A percentile compares a stretch with the other conserved stretches of the same genome.
Evolutionary conservation across 2,329 filamentous ascomycete species (phyloP).

Genomic region (Madurella fahalii): DNA sequence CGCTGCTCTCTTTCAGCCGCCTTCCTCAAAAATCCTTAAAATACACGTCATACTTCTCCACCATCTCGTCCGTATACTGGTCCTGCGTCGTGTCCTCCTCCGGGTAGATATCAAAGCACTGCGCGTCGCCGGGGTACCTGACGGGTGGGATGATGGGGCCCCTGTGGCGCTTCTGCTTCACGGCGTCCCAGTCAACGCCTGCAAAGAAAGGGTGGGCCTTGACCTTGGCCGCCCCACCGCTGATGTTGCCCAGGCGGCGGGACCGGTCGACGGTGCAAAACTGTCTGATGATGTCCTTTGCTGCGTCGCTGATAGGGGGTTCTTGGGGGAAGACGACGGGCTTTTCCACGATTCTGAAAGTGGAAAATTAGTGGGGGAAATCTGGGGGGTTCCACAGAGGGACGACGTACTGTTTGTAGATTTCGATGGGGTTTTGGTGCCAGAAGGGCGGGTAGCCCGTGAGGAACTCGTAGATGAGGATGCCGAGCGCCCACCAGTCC

Average conservation of each 20-base stretch:
- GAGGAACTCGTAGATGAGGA: conserved; percentile 78
- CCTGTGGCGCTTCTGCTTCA: conserved; percentile 58
- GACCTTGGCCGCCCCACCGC: conserved; percentile 66
- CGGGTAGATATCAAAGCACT: conserved; percentile 81
- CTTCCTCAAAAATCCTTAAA: conserved; percentile 64
- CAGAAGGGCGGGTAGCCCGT: conserved; percentile 84
- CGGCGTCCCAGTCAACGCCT: conserved; percentile 68
- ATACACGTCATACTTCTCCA: conserved; percentile 62
- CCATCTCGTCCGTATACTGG: conserved; percentile 65
- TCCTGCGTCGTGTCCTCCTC: conserved; percentile 65
- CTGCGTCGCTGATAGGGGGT: conserved; percentile 61
- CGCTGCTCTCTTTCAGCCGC: background rate
- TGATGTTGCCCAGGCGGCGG: conserved; percentile 72
- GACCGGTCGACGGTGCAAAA: conserved; percentile 78
- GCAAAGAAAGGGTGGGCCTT: conserved; percentile 74
- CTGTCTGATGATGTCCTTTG: conserved; percentile 69
- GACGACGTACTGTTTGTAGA: conserved; percentile 66
- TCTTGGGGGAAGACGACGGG: conserved; percentile 69
- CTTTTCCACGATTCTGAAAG: conserved; percentile 68
- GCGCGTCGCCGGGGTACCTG: conserved; percentile 66
- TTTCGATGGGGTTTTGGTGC: conserved; percentile 82
- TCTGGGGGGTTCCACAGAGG: background rate
- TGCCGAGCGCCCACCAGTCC: conserved; percentile 85
- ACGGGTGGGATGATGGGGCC: conserved; percentile 76
- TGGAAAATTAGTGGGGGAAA: background rate